Evolutionary conservation across 768 basidiomycete genomes (phyloP).

Genomic region (Boletus subparvulus): DNA sequence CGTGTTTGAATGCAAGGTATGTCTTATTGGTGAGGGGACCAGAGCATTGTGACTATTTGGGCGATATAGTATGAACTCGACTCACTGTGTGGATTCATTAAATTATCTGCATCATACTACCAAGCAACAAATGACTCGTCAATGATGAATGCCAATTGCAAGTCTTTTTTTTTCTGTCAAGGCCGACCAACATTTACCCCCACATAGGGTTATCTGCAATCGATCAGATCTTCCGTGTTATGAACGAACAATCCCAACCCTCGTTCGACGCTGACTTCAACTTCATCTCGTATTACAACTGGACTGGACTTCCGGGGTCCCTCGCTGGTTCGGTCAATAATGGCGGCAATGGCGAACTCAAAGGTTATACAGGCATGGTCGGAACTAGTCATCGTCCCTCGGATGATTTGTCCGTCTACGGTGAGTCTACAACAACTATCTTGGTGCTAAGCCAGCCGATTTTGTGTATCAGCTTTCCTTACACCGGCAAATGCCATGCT

Average conservation of each 20-base stretch:
- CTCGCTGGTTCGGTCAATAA: slow-evolving; percentile 65
- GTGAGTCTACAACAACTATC: slow-evolving; percentile 34
- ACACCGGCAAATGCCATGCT: slow-evolving; percentile 83
- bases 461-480: slow-evolving; percentile 57
- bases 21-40: background rate
- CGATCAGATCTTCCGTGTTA: slow-evolving; percentile 71
- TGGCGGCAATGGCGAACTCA: slow-evolving; percentile 72
- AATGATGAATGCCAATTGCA: slow-evolving; percentile 71
- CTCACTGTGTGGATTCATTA: slow-evolving; percentile 76
- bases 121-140: slow-evolving; percentile 68
- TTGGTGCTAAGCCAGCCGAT: background rate
- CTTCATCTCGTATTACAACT: slow-evolving; percentile 76
- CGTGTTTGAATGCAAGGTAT: slow-evolving; percentile 82
- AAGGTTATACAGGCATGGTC: slow-evolving; percentile 68
- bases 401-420: slow-evolving; percentile 68
- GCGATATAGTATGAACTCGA: slow-evolving; percentile 68
- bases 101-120: slow-evolving; percentile 72
- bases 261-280: slow-evolving; percentile 71
- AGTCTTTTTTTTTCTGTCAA: slow-evolving; percentile 18
- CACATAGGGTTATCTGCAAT: slow-evolving; percentile 63
- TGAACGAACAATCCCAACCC: slow-evolving; percentile 71
- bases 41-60: background rate
- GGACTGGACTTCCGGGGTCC: slow-evolving; percentile 67
- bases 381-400: slow-evolving; percentile 78
- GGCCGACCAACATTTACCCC: background rate